Percentiles rank a stretch among this genome's conserved stretches.
These are phyloP conservation scores for Backusella parvicylindrica DNA, from an alignment of 192 early-diverging fungal genomes.

Conservation along the genomic window DNA sequence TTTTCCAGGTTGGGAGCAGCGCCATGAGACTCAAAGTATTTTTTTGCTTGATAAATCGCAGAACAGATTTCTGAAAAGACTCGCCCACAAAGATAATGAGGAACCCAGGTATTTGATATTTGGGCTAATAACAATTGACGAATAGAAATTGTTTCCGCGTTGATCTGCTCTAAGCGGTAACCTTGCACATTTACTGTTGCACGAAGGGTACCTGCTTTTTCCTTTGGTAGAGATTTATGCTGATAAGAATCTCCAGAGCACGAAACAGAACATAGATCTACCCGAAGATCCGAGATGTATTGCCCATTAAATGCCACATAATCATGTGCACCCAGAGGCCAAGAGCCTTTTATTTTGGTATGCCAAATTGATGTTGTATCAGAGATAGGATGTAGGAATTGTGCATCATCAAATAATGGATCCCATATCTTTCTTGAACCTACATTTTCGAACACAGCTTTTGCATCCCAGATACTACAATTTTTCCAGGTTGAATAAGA, in stretches of 20 bases:
- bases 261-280: conserved; percentile 20
- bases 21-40: conserved; percentile 13
- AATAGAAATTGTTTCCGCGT: conserved; percentile 25
- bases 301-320: conserved; percentile 16
- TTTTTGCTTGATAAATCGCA: not conserved
- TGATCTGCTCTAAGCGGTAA: conserved; percentile 23
- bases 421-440: conserved; percentile 39
- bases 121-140: conserved; percentile 35
- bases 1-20: conserved; percentile 23
- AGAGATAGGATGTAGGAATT: conserved; percentile 33
- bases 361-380: conserved; percentile 38
- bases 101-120: conserved; percentile 3
- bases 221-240: conserved; percentile 15
- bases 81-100: not conserved
- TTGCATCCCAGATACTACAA: conserved; percentile 47
- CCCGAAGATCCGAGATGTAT: conserved; percentile 13
- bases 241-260: conserved; percentile 18
- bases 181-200: conserved; percentile 15
- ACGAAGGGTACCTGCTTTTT: conserved; percentile 16
- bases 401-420: conserved; percentile 40
- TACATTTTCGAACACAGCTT: conserved; percentile 41
- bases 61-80: not conserved
- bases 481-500: conserved; percentile 39
- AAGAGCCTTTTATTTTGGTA: conserved; percentile 41
- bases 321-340: conserved; percentile 28